phyloP scores from a whole-genome alignment of 495 filamentous ascomycete genomes.

The Penicillium psychrofluorescens region DNA sequence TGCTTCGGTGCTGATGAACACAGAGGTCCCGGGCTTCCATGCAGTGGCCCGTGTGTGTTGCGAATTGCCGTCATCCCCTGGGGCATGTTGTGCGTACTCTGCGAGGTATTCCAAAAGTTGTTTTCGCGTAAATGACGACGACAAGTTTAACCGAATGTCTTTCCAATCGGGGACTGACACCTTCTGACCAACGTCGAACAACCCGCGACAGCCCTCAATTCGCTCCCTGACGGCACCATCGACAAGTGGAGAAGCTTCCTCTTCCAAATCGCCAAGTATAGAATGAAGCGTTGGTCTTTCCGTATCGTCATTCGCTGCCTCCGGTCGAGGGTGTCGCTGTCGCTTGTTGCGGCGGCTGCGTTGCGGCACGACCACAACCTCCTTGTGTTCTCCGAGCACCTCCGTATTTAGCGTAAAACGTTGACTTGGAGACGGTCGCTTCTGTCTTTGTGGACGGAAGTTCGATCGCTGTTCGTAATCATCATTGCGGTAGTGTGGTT shows the following conservation, averaged over 20 bases:
- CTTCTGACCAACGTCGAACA: conserved; percentile 12
- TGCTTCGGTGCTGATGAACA: conserved; percentile 4
- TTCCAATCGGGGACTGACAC: conserved; percentile 20
- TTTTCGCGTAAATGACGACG: conserved; percentile 24
- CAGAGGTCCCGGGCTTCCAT: conserved; percentile 28
- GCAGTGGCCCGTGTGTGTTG: neutral
- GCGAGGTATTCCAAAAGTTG: conserved; percentile 28
- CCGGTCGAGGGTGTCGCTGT: neutral
- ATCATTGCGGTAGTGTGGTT: neutral
- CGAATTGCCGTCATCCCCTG: neutral
- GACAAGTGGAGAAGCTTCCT: conserved; percentile 6
- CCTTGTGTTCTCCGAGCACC: conserved; percentile 31
- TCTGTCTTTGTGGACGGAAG: neutral
- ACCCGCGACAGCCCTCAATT: conserved; percentile 19
- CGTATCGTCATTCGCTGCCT: neutral
- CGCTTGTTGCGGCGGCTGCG: conserved; percentile 6
- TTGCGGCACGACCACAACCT: conserved; percentile 32
- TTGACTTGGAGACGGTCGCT: neutral
- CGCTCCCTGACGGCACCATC: conserved; percentile 5
- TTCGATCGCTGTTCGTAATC: conserved; percentile 1
- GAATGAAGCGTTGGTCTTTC: conserved; percentile 10
- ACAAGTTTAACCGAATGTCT: conserved; percentile 16
- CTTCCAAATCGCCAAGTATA: conserved; percentile 23
- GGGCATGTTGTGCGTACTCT: neutral
- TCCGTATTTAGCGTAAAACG: conserved; percentile 20